A percentile compares a stretch with the other conserved stretches of the same genome.
These are phyloP conservation scores for Protostelium mycophagum DNA, from an alignment of 78 protist genomes.

Conservation along the genomic window DNA sequence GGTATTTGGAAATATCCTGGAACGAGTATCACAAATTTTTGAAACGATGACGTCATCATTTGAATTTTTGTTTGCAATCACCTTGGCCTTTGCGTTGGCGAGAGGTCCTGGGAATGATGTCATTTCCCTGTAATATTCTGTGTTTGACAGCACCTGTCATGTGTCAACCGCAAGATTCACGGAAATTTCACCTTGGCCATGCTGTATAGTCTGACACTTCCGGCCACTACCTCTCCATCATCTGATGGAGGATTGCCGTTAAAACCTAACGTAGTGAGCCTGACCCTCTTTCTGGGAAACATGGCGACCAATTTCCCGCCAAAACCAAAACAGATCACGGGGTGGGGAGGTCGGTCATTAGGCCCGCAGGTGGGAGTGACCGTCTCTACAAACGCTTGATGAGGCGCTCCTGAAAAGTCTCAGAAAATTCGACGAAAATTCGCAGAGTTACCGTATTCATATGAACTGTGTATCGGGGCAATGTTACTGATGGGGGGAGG, in stretches of 20 bases:
- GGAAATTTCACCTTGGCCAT: too few species aligned
- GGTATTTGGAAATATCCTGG: background rate
- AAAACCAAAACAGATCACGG: slow-evolving; percentile 56
- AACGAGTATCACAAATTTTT: background rate
- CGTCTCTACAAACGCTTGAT: too few species aligned
- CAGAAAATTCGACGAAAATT: too few species aligned
- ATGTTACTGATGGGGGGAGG: too few species aligned
- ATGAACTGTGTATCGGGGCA: too few species aligned
- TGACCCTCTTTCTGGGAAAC: background rate
- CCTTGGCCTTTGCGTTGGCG: slow-evolving; percentile 20
- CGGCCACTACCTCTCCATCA: background rate
- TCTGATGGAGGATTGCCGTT: background rate
- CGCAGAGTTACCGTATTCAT: too few species aligned
- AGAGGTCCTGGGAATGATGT: slow-evolving; percentile 57
- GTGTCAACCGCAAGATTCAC: too few species aligned
- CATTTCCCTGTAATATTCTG: background rate
- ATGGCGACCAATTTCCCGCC: slow-evolving; percentile 35
- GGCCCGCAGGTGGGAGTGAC: background rate
- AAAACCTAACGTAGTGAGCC: background rate
- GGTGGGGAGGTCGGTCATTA: slow-evolving; percentile 17
- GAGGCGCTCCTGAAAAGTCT: too few species aligned
- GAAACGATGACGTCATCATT: background rate
- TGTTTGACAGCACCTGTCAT: background rate
- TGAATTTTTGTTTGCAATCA: slow-evolving; percentile 16
- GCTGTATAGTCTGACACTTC: background rate